Base-by-base conservation (phyloP, 2,329 filamentous ascomycete species). In the Drechslerella stenobrocha region DNA sequence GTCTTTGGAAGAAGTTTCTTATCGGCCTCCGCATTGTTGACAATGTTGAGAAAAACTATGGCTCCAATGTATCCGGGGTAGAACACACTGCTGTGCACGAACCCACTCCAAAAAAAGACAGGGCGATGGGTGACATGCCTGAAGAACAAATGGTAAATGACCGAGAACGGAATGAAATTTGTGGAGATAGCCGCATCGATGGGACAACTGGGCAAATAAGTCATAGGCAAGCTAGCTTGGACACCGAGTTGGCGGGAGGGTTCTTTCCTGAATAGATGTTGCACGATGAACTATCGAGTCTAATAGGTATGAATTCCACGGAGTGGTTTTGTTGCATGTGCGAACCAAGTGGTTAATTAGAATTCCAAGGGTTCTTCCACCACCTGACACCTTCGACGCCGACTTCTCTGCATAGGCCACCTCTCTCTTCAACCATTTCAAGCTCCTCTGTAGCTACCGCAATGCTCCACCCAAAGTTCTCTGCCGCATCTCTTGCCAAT, bases 401-500 rank as follows among this genome's bases (percentile, higher is more conserved):
- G 73, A 95, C 91, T 75, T 98, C 93, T 47, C 93, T 86, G 75
- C 92, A 97, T 18, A 98, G 76, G 1, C 85, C 84, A 0, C 93
- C 93, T 58, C 83, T 84, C 75, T 97, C 92, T 76, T 98, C 93
- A 0, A 91, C 91, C 92, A 98, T 96, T 75, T 96, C 89, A 9
- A 98, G 80, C 77, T 98, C 93, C 76, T 97, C 93, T 65, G 87
- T 88, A 0, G 93, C 93, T 20, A 98, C 92, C 6, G 93, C 93
- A 5, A 98, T 87, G 75, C 93, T 97, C 93, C 93, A 98, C 3
- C 91, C 89, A 77, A 98, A 98, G 50, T 84, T 81, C 76, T 95
- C 89, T 0, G 93, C 93, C 0, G 85, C 84, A 74, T 97, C 91
- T 74, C 93, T 89, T 1, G 90, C 90, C 11, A 90, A 96, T 24